Evolutionary conservation across 345 rosid species (phyloP).

Genomic region (Acer negundo): DNA sequence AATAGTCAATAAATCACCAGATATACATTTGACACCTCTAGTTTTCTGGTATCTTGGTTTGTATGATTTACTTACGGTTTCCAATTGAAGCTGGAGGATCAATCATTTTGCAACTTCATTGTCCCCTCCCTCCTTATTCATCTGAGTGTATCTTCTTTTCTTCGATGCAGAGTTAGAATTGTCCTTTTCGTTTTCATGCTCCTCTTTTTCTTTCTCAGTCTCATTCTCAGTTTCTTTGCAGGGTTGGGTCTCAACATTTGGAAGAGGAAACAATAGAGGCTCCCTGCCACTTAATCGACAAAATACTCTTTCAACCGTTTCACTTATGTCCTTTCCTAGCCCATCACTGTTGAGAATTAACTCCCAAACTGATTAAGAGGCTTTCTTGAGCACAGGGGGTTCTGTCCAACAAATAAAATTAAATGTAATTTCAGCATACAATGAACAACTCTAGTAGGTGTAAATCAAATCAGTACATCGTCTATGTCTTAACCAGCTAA

Average conservation of each 20-base stretch:
- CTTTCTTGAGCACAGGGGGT: constrained; percentile 90
- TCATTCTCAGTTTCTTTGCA: constrained; percentile 38
- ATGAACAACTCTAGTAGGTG: not conserved
- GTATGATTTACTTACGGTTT: constrained; percentile 20
- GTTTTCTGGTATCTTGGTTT: constrained; percentile 13
- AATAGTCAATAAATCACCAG: not conserved
- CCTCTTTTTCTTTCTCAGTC: constrained; percentile 34
- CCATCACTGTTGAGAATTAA: constrained; percentile 79
- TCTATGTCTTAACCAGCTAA: no score
- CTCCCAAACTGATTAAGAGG: constrained; percentile 97
- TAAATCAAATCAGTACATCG: not conserved
- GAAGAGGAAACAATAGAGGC: constrained; percentile 20
- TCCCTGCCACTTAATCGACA: constrained; percentile 78
- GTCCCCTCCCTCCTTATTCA: constrained; percentile 37
- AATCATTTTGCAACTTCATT: constrained; percentile 38
- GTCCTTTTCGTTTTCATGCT: constrained; percentile 38
- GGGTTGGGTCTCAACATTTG: constrained; percentile 36
- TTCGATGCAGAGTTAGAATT: no score
- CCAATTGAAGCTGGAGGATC: constrained; percentile 27
- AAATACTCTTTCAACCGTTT: constrained; percentile 69
- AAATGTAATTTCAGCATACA: constrained; percentile 8
- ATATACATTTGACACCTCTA: constrained; percentile 1
- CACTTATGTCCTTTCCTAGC: constrained; percentile 69
- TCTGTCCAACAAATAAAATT: constrained; percentile 35
- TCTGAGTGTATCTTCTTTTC: no score